Percentiles rank a stretch among this genome's conserved stretches.
These are phyloP conservation scores for Eucalyptus cladocalyx DNA, from an alignment of 345 rosid genomes.

Conservation along the genomic window DNA sequence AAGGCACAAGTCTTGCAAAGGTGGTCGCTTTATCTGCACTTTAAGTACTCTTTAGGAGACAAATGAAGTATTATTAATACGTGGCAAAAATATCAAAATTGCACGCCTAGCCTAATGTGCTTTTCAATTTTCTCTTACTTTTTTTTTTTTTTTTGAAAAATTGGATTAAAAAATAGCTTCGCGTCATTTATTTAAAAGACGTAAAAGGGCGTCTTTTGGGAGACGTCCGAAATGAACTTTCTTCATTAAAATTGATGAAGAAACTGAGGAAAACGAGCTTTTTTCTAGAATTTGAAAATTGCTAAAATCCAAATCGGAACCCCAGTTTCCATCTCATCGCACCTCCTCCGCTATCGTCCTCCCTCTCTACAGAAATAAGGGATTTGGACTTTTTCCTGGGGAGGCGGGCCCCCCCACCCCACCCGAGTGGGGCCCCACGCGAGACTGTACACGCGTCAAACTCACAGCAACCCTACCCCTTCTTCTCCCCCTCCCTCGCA, in stretches of 20 bases:
- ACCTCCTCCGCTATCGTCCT: too few species aligned
- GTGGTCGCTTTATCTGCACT: background rate
- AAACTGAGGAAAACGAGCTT: too few species aligned
- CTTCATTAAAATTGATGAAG: too few species aligned
- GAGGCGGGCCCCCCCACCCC: too few species aligned
- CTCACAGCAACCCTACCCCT: background rate
- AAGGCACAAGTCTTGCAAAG: background rate
- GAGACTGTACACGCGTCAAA: constrained; percentile 3
- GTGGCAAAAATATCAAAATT: background rate
- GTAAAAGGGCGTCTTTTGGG: background rate
- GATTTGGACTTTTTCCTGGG: background rate
- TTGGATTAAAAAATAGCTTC: too few species aligned
- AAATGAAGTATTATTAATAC: too few species aligned
- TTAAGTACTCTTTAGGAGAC: background rate
- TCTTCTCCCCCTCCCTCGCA: background rate
- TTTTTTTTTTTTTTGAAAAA: too few species aligned
- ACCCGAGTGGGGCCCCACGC: too few species aligned
- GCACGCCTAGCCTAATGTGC: background rate
- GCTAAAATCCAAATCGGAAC: too few species aligned
- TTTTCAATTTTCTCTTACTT: background rate
- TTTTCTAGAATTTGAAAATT: too few species aligned
- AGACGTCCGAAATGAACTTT: background rate
- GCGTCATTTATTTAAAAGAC: too few species aligned
- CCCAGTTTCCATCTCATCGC: too few species aligned
- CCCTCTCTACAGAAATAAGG: background rate